Percentiles rank a stretch among this genome's conserved stretches.
These are phyloP conservation scores for Picea abies DNA, from an alignment of 83 land plant species.

Conservation along the genomic window DNA sequence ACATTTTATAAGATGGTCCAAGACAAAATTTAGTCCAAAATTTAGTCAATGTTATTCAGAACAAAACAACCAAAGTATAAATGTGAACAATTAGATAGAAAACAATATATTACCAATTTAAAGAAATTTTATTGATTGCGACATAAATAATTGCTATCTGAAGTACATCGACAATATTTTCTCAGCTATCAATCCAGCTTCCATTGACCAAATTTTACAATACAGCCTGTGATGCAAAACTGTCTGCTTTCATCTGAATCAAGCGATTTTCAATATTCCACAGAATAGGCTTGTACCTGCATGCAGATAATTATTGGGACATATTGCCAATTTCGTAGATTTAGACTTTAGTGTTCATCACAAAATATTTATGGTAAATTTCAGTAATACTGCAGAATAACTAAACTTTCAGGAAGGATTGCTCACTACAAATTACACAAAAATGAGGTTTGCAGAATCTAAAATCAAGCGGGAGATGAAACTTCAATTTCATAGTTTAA, in stretches of 20 bases:
- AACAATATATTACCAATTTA: too few relatives aligned
- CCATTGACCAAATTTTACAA: too few relatives aligned
- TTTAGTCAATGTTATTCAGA: too few relatives aligned
- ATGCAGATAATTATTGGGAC: neutral
- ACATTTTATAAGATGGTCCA: too few relatives aligned
- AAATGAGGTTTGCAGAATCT: neutral
- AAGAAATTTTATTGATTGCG: too few relatives aligned
- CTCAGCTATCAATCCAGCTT: too few relatives aligned
- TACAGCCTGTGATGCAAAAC: neutral
- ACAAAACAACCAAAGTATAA: too few relatives aligned
- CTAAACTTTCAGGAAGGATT: constrained; percentile 3
- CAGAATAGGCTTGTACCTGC: constrained; percentile 67
- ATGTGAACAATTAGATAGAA: too few relatives aligned
- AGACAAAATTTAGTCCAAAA: too few relatives aligned
- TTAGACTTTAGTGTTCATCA: too few relatives aligned
- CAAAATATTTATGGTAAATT: neutral
- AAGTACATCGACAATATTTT: too few relatives aligned
- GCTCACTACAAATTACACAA: neutral
- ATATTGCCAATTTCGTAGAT: neutral
- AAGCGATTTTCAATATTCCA: constrained; percentile 64
- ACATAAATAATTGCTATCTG: too few relatives aligned
- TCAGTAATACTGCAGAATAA: neutral
- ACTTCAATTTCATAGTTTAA: neutral
- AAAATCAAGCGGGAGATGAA: neutral
- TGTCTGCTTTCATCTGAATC: constrained; percentile 65